Conservation (phyloP, 2,329 filamentous ascomycete species). For the Colletotrichum salicis region DNA sequence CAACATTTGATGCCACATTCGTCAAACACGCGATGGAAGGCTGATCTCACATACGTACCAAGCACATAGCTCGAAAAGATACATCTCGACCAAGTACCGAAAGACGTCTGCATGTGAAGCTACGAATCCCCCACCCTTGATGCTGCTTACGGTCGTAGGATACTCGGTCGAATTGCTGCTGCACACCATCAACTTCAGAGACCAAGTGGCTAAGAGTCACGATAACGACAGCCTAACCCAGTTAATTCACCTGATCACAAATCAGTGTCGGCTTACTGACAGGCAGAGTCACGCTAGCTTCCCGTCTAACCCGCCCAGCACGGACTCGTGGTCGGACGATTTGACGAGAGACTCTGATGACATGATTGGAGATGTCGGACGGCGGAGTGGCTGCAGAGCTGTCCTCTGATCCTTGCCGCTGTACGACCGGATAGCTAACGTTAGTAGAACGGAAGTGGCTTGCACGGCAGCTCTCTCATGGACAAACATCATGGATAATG, state of each 20-base stretch:
- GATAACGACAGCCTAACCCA: constrained; percentile 13
- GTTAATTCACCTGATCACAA: constrained; percentile 14
- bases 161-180: not conserved
- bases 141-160: not conserved
- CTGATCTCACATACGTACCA: constrained; percentile 5
- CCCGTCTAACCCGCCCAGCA: constrained; percentile 21
- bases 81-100: constrained; percentile 21
- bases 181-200: constrained; percentile 18
- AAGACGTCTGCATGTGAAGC: not conserved
- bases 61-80: not conserved
- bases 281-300: constrained; percentile 26
- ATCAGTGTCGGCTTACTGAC: constrained; percentile 5
- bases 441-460: not conserved
- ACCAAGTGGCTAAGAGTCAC: constrained; percentile 3
- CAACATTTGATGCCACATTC: constrained; percentile 23
- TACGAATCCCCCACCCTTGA: not conserved
- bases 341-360: constrained; percentile 18
- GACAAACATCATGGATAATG: constrained; percentile 3
- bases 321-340: constrained; percentile 27
- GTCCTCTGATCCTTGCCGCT: not conserved
- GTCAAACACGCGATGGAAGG: constrained; percentile 14
- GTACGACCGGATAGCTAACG: not conserved
- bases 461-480: not conserved
- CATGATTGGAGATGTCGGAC: constrained; percentile 10
- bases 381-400: not conserved